Evolutionary conservation across 2,329 filamentous ascomycete genomes (phyloP).

Genomic region (Fusarium sp.): DNA sequence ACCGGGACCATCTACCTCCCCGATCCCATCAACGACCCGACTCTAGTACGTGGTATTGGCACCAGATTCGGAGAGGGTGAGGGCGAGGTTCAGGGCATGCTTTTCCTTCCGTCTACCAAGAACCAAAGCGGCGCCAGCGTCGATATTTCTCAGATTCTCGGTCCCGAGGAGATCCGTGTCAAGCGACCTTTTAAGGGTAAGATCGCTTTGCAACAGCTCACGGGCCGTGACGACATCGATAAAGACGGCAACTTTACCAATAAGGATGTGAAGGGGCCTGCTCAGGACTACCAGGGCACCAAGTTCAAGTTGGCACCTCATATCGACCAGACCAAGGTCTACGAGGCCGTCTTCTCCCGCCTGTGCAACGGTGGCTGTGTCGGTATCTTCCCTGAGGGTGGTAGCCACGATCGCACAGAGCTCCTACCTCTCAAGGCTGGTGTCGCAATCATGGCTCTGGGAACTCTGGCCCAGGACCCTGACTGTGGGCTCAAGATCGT

Average conservation of each 20-base stretch:
- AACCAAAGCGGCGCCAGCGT: slow-evolving; percentile 81
- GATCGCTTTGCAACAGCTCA: slow-evolving; percentile 83
- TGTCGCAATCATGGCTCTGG: slow-evolving; percentile 97
- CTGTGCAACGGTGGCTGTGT: slow-evolving; percentile 88
- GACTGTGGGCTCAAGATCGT: slow-evolving; percentile 94
- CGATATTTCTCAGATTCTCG: slow-evolving; percentile 84
- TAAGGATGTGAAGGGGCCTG: slow-evolving; percentile 65
- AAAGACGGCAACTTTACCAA: slow-evolving; percentile 74
- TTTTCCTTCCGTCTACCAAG: slow-evolving; percentile 88
- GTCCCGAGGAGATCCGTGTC: slow-evolving; percentile 83
- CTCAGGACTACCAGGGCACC: slow-evolving; percentile 78
- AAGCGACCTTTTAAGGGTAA: slow-evolving; percentile 89
- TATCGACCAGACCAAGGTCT: slow-evolving; percentile 93
- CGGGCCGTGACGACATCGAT: slow-evolving; percentile 80
- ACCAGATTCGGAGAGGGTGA: slow-evolving; percentile 83
- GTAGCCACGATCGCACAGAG: slow-evolving; percentile 94
- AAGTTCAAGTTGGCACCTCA: slow-evolving; percentile 92
- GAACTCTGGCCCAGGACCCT: slow-evolving; percentile 86
- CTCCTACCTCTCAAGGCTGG: slow-evolving; percentile 94
- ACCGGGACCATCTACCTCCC: slow-evolving; percentile 88
- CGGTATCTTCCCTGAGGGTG: slow-evolving; percentile 96
- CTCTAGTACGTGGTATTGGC: slow-evolving; percentile 80
- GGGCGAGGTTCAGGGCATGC: slow-evolving; percentile 82
- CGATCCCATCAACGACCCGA: slow-evolving; percentile 87
- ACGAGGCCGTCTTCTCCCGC: slow-evolving; percentile 90